Conservation (phyloP, 2,329 filamentous ascomycete species). For the Ceratocystiopsis brevicomis region DNA sequence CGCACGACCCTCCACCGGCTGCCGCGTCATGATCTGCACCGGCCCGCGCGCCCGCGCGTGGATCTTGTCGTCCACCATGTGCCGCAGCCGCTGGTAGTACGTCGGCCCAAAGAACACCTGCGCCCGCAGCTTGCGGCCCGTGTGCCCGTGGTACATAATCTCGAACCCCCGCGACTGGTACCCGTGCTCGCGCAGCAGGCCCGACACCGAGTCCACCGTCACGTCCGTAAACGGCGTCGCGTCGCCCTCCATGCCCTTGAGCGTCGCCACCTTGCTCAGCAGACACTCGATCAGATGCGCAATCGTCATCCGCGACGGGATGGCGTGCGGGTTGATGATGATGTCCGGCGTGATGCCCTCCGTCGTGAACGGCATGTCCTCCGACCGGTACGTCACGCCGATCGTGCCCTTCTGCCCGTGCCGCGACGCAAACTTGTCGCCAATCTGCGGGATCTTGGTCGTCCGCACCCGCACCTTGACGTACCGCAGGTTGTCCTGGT, state of each 20-base stretch:
- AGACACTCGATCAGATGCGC: conserved; percentile 99
- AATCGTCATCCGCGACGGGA: conserved; percentile 99
- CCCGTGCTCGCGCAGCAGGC: conserved; percentile 68
- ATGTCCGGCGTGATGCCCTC: conserved; percentile 87
- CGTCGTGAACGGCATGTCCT: conserved; percentile 94
- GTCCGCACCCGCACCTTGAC: conserved; percentile 95
- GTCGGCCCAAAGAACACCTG: conserved; percentile 96
- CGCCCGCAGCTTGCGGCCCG: conserved; percentile 76
- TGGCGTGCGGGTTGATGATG: conserved; percentile 98
- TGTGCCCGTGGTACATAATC: conserved; percentile 97
- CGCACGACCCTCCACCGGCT: conserved; percentile 95
- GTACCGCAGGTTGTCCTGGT: conserved; percentile 82
- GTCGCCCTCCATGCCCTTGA: conserved; percentile 90
- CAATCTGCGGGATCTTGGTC: conserved; percentile 95
- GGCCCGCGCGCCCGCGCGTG: conserved; percentile 95
- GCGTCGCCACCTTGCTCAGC: conserved; percentile 82
- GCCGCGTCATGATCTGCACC: conserved; percentile 89
- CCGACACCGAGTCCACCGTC: conserved; percentile 83
- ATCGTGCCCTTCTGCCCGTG: conserved; percentile 99
- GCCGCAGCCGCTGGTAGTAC: conserved; percentile 93
- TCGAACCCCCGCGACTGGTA: conserved; percentile 97
- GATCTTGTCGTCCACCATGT: conserved; percentile 99
- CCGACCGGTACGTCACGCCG: conserved; percentile 91
- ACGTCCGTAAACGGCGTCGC: conserved; percentile 96
- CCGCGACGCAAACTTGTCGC: conserved; percentile 96